A percentile compares a stretch with the other conserved stretches of the same genome.
These are phyloP conservation scores for Carex cristatella DNA, from an alignment of 176 grass and related monocot species.

Conservation along the genomic window DNA sequence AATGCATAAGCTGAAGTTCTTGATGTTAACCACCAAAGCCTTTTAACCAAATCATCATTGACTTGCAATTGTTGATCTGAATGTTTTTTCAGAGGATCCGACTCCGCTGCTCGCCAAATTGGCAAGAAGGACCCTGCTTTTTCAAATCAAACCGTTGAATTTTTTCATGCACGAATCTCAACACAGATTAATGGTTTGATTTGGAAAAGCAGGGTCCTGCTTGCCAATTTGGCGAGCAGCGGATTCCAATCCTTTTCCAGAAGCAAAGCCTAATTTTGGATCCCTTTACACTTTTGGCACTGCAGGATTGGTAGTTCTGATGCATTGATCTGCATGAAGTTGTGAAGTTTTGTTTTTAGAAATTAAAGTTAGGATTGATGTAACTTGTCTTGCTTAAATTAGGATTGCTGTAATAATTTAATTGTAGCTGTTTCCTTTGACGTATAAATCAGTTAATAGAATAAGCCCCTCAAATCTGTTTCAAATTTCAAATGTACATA, in stretches of 20 bases:
- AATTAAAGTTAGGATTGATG: not conserved
- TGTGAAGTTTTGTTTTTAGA: conserved; percentile 6
- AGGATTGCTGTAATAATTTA: not conserved
- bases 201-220: too few species aligned
- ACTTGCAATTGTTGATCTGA: conserved; percentile 1
- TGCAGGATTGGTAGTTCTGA: not conserved
- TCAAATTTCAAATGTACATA: not conserved
- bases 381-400: not conserved
- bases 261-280: not conserved
- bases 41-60: not conserved
- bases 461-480: not conserved
- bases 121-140: too few species aligned
- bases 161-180: too few species aligned
- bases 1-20: not conserved
- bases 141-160: too few species aligned
- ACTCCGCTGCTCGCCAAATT: too few species aligned
- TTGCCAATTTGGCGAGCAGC: too few species aligned
- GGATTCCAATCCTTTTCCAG: not conserved
- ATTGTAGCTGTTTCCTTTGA: not conserved
- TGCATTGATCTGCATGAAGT: conserved; percentile 9
- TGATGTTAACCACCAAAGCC: not conserved
- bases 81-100: not conserved
- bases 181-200: too few species aligned
- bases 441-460: not conserved
- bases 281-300: not conserved